phyloP scores from a whole-genome alignment of 1,139 yeast genomes.

The Geotrichum klebahnii region DNA sequence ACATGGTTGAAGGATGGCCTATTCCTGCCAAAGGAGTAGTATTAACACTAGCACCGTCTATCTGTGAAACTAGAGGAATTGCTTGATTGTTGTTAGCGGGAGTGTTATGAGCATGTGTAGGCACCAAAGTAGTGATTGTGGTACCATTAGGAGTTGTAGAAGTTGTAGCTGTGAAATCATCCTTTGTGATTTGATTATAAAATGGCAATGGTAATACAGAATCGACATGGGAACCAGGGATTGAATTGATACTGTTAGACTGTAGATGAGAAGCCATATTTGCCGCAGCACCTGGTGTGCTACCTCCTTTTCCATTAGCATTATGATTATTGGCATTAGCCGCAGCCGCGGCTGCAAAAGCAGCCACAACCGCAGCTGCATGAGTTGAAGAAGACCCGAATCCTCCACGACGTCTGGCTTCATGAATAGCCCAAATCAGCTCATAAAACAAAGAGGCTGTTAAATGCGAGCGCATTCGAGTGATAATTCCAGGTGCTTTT shows the following conservation, averaged over 20 bases:
- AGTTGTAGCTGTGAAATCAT: constrained; percentile 79
- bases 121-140: constrained; percentile 81
- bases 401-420: constrained; percentile 68
- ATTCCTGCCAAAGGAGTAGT: constrained; percentile 21
- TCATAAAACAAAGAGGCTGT: constrained; percentile 91
- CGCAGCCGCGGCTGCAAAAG: constrained; percentile 21
- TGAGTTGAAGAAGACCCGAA: constrained; percentile 21
- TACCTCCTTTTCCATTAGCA: constrained; percentile 1
- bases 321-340: background rate
- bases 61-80: background rate
- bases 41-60: constrained; percentile 7
- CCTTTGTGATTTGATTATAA: constrained; percentile 87
- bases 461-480: constrained; percentile 86
- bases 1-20: constrained; percentile 22
- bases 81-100: constrained; percentile 29
- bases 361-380: constrained; percentile 21
- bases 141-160: constrained; percentile 92
- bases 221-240: constrained; percentile 22
- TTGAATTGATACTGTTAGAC: constrained; percentile 9
- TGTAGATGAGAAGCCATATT: constrained; percentile 5
- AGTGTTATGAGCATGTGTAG: constrained; percentile 45
- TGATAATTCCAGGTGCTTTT: constrained; percentile 65
- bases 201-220: constrained; percentile 70
- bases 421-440: constrained; percentile 91
- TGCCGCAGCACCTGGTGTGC: background rate